Base-by-base conservation (phyloP, 1,139 yeast species). In the Kodamaea fungicola region DNA sequence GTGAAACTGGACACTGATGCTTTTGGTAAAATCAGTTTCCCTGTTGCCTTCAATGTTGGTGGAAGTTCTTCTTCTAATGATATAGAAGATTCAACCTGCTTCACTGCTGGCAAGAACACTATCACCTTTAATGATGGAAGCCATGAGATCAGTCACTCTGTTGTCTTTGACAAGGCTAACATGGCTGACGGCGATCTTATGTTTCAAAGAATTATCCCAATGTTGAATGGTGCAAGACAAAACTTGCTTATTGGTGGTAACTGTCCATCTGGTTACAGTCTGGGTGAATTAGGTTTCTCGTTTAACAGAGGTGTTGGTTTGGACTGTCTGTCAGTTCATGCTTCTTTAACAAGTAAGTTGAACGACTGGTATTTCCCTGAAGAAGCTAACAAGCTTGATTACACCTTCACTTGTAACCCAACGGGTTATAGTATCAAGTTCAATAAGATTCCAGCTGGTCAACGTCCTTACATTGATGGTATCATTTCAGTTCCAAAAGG, bases 61-160 rank as follows among this genome's bases (percentile, higher is more conserved):
- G 43, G 42, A 7, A 42, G 54, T 16, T 54, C 49, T 8, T 30
- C 35, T 3, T 28, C 45, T 3, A 43, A 44, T 8, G 67, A 62
- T 42, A 21, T 54, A 12, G 32, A 42, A 22, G 50, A 47, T 40
- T 47, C 71, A 1, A 30, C 34, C 2, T 43, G 52, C 21, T 59
- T 51, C 37, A 31, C 28, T 1, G 41, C 49, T 4, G 69, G 69
- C 8, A 3, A 38, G 1, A 62, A 64, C 28, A 51, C 59, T 6
- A 50, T 63, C 8, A 44, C 54, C 4, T 63, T 59, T 46, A 41
- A 31, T 7, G 67, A 62, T 44, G 70, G 70, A 12, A 34, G 32
- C 12, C 56, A 47, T n/a, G 12, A 38, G 10, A 30, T 62, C 9
- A 31, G 55, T 5, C 47, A 44, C 9, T 32, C 43, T 3, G 56